Evolutionary conservation across 495 filamentous ascomycete species (phyloP), one percentile per base, ranked within the genome.

Genomic region (Copromyces sp.): DNA sequence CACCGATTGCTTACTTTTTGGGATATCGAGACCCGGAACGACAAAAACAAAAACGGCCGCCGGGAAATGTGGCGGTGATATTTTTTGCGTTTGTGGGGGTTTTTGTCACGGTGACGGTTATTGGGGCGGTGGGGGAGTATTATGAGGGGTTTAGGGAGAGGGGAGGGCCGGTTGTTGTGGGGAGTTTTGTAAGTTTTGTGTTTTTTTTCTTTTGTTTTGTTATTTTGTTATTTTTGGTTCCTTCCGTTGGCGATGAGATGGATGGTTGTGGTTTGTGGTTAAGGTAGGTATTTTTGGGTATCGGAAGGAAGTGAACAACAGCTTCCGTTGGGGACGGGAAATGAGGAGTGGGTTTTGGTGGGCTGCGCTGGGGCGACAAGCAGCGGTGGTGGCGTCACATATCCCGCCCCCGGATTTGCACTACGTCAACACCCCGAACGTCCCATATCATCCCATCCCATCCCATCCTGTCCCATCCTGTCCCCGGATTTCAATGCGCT

Each of bases 11-110:
- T 35, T 83, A 84, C 74, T 84, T 89, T 71, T 75, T 90, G 9
- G 89, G 89, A 38, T 78, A 89, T 73, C 84, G 86, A 37, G 70
- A n/a, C n/a, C n/a, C n/a, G n/a, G n/a, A n/a, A n/a, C n/a, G n/a
- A n/a, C n/a, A n/a, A n/a, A n/a, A n/a, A n/a, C n/a, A n/a, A n/a
- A n/a, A n/a, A n/a, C n/a, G n/a, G n/a, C n/a, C n/a, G n/a, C 80
- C 77, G n/a, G 86, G 88, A 4, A 88, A 87, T 73, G 42, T 90
- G 7, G 69, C 80, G 24, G 79, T 88, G 59, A 81, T 84, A 73
- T 77, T 86, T 39, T 87, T 84, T 82, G 83, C 87, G 9, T 84
- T 86, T 73, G 45, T 89, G 14, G 88, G 88, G 39, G 81, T 87
- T n/a, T 87, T 90, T 70, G 61, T 73, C 14, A 85, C 84, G 32